Percentiles rank a stretch among this genome's conserved stretches.
These are phyloP conservation scores for Paracamarosporium sp. DNA, from an alignment of 2,329 filamentous ascomycete species.

Conservation along the genomic window DNA sequence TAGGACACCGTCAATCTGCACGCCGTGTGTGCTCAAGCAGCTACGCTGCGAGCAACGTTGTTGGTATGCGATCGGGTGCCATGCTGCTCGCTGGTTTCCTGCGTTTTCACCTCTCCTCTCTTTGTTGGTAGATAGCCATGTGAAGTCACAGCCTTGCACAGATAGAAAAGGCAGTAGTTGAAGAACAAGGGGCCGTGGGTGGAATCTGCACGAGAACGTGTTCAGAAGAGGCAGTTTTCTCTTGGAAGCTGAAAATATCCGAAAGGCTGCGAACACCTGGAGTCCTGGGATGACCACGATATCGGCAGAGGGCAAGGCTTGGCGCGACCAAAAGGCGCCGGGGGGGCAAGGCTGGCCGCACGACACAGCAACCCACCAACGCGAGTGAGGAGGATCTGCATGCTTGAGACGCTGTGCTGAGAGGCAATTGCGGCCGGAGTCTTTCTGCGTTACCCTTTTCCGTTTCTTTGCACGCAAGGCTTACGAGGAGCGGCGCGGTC, in stretches of 20 bases:
- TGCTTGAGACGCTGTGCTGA: slow-evolving; percentile 19
- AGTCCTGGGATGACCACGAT: slow-evolving; percentile 22
- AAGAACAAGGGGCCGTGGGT: background rate
- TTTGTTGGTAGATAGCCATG: slow-evolving; percentile 16
- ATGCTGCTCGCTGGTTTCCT: background rate
- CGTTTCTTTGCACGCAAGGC: slow-evolving; percentile 15
- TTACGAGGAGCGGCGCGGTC: slow-evolving; percentile 25
- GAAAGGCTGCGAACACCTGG: background rate
- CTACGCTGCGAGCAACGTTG: background rate
- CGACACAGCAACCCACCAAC: slow-evolving; percentile 28
- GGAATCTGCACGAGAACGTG: background rate
- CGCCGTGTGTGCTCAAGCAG: no score
- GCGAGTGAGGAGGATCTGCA: slow-evolving; percentile 24
- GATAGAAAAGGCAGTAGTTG: background rate
- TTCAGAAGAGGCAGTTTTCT: slow-evolving; percentile 12
- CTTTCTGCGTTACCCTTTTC: slow-evolving; percentile 16
- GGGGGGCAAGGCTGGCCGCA: slow-evolving; percentile 27
- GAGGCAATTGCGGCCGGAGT: slow-evolving; percentile 10
- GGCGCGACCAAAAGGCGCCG: slow-evolving; percentile 33
- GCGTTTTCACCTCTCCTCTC: background rate
- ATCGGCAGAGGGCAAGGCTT: slow-evolving; percentile 18
- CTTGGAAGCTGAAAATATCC: slow-evolving; percentile 7
- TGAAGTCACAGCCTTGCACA: slow-evolving; percentile 10
- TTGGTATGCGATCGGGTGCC: background rate
- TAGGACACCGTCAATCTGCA: slow-evolving; percentile 10